Evolutionary conservation across 192 early-diverging fungal species (phyloP).

Genomic region (Entomortierella beljakovae): DNA sequence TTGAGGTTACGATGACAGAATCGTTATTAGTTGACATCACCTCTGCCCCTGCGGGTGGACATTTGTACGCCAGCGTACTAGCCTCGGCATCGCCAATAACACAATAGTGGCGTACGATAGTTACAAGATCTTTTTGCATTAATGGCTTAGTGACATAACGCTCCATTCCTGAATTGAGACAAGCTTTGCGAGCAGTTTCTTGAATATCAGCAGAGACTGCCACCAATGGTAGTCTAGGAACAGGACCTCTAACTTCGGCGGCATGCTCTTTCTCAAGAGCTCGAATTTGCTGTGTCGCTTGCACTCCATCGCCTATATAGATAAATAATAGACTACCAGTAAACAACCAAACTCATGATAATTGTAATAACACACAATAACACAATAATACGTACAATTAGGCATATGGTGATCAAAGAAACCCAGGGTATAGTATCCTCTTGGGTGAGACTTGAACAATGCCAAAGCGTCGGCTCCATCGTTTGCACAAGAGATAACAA

Average conservation of each 20-base stretch:
- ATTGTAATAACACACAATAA: no score
- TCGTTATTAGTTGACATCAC: background rate
- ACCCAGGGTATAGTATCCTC: constrained; percentile 57
- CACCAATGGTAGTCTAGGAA: constrained; percentile 52
- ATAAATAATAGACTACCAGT: background rate
- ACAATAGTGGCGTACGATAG: constrained; percentile 55
- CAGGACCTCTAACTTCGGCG: constrained; percentile 36
- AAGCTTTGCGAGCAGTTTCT: constrained; percentile 55
- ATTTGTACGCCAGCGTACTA: constrained; percentile 27
- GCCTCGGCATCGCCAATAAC: constrained; percentile 46
- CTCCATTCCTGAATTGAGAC: constrained; percentile 63
- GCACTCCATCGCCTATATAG: constrained; percentile 58
- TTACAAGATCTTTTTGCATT: constrained; percentile 60
- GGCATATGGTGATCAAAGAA: constrained; percentile 70
- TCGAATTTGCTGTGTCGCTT: constrained; percentile 62
- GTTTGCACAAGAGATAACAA: constrained; percentile 60
- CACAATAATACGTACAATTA: constrained; percentile 31
- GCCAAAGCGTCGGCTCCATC: constrained; percentile 61
- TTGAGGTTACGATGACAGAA: constrained; percentile 20
- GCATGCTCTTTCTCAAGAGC: constrained; percentile 52
- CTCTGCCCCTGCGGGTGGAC: constrained; percentile 26
- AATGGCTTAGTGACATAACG: constrained; percentile 63
- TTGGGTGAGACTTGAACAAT: constrained; percentile 53
- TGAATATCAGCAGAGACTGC: constrained; percentile 63
- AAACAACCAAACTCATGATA: no score